Evolutionary conservation across 768 basidiomycete species (phyloP).

Genomic region (Lentinula edodes): DNA sequence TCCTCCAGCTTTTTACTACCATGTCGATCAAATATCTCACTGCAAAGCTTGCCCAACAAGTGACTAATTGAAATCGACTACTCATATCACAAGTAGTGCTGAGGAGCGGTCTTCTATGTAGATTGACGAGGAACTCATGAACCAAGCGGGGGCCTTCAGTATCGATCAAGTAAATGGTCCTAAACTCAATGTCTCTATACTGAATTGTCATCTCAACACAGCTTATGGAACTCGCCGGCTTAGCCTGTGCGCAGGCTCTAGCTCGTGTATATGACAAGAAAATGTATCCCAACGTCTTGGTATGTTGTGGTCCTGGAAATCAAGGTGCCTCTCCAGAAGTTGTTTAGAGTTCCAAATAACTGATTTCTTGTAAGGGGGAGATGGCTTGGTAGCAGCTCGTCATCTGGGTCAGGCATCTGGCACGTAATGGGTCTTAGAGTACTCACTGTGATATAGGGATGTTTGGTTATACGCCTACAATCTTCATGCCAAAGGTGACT

Average conservation of each 20-base stretch:
- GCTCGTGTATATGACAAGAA: slow-evolving; percentile 70
- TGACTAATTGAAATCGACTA: slow-evolving; percentile 17
- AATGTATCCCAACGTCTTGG: slow-evolving; percentile 72
- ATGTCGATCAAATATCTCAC: slow-evolving; percentile 65
- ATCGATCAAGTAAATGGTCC: slow-evolving; percentile 74
- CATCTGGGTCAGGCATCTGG: slow-evolving; percentile 63
- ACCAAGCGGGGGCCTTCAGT: slow-evolving; percentile 81
- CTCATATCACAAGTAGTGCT: neutral
- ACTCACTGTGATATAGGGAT: slow-evolving; percentile 45
- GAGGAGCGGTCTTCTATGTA: slow-evolving; percentile 18
- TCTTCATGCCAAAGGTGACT: slow-evolving; percentile 90
- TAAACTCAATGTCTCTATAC: neutral
- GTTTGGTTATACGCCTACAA: slow-evolving; percentile 85
- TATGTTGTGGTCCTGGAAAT: slow-evolving; percentile 96
- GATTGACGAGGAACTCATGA: slow-evolving; percentile 97
- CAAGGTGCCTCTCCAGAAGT: slow-evolving; percentile 43
- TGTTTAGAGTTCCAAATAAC: neutral
- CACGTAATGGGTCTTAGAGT: neutral
- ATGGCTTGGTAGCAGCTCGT: slow-evolving; percentile 93
- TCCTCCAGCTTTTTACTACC: slow-evolving; percentile 3
- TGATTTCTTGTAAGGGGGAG: slow-evolving; percentile 51
- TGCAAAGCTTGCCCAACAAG: slow-evolving; percentile 74
- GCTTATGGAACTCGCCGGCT: slow-evolving; percentile 95
- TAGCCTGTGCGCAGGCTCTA: slow-evolving; percentile 88
- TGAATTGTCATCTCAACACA: slow-evolving; percentile 22